Percentiles rank a stretch among this genome's conserved stretches.
Evolutionary conservation across 2,329 filamentous ascomycete species (phyloP).

Genomic region (Zymoseptoria brevis): DNA sequence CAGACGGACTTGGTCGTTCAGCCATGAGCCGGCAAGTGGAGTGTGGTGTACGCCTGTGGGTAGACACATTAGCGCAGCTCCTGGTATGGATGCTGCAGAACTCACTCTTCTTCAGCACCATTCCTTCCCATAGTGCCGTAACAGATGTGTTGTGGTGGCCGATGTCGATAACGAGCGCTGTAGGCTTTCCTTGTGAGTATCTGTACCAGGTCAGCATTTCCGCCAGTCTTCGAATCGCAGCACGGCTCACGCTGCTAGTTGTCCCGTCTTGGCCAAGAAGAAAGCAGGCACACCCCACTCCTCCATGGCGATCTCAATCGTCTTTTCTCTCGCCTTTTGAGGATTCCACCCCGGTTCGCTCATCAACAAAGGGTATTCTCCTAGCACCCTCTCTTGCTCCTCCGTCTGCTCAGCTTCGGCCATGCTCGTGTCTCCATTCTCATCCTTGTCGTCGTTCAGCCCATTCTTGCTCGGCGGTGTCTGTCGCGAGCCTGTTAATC

Average conservation of each 20-base stretch:
- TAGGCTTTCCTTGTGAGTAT: constrained; percentile 88
- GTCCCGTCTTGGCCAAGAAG: constrained; percentile 82
- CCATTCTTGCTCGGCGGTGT: constrained; percentile 67
- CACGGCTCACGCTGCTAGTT: constrained; percentile 58
- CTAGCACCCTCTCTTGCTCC: constrained; percentile 63
- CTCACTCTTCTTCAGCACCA: constrained; percentile 71
- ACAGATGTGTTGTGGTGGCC: constrained; percentile 83
- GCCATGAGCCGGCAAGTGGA: constrained; percentile 77
- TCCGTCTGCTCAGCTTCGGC: constrained; percentile 53
- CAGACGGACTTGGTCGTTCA: constrained; percentile 78
- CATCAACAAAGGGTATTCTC: constrained; percentile 85
- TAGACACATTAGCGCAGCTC: neutral
- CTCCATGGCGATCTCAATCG: constrained; percentile 94
- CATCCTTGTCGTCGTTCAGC: constrained; percentile 58
- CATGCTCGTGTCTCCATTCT: constrained; percentile 41
- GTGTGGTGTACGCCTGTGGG: constrained; percentile 66
- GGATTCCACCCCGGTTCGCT: constrained; percentile 93
- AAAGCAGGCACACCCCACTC: constrained; percentile 93
- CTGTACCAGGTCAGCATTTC: neutral
- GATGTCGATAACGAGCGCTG: constrained; percentile 84
- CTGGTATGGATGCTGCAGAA: neutral
- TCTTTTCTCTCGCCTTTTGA: constrained; percentile 80
- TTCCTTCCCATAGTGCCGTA: constrained; percentile 86
- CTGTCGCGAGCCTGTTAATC: constrained; percentile 69
- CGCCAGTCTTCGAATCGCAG: neutral